Base-by-base conservation (phyloP, 2,329 filamentous ascomycete species). In the Trichoderma semiorbis region DNA sequence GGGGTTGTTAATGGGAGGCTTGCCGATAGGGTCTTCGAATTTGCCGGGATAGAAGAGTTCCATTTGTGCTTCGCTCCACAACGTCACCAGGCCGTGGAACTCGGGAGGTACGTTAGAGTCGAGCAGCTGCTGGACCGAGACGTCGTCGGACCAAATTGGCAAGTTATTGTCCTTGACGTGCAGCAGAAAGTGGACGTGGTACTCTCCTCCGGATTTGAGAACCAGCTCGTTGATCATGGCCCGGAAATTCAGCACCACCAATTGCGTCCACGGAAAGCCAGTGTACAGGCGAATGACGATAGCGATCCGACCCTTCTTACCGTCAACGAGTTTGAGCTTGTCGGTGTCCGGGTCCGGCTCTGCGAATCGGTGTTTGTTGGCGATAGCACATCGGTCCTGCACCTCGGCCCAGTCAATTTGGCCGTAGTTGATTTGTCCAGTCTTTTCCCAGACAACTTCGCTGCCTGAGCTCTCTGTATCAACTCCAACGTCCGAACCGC, bases 61-160 rank as follows among this genome's bases (percentile, higher is more conserved):
- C 92, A 97, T 95, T 80, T 95, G 93, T 67, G 89, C 86, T 80
- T 96, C 93, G 3, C 93, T 94, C 94, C 94, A 97, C 7, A 97
- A 84, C 0, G 92, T 93, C 58, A 91, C 92, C 80, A 97, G 88
- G 73, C 91, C 89, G 78, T 91, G 92, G 81, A 97, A 97, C 78
- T 95, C 93, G 72, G 88, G 84, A 0, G 93, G 85, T 76, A 92
- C 81, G 76, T 91, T 86, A 77, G 88, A 83, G 78, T 89, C 86
- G 78, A 97, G 84, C 77, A 95, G 88, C 18, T 87, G 85, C 75
- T 94, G 88, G 72, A 94, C 93, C 0, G 90, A 91, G 36, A 88
- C 86, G 21, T 92, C 89, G 76, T 96, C 93, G 0, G 93, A 89
- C 92, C 92, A 97, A 75, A 97, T 93, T 58, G 92, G 92, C 55